Percentiles rank a stretch among this genome's conserved stretches.
Conservation (phyloP, 2,329 filamentous ascomycete species). For the Drechslerella coelobrocha region DNA sequence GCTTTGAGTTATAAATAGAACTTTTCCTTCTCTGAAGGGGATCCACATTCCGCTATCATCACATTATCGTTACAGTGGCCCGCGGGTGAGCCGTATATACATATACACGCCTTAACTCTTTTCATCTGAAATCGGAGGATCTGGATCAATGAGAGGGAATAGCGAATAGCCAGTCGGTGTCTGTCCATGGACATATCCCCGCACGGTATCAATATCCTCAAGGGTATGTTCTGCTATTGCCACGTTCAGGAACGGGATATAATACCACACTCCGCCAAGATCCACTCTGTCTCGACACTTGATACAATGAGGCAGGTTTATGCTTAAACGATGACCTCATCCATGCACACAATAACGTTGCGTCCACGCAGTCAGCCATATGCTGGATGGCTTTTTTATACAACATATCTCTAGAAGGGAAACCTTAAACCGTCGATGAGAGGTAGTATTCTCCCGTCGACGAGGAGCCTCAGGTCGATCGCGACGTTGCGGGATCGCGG, state of each 20-base stretch:
- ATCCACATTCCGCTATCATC: constrained; percentile 42
- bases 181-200: constrained; percentile 20
- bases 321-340: constrained; percentile 34
- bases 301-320: constrained; percentile 31
- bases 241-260: constrained; percentile 44
- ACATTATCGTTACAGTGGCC: not conserved
- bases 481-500: constrained; percentile 7
- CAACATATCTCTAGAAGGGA: not conserved
- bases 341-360: not conserved
- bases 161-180: not conserved
- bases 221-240: constrained; percentile 9
- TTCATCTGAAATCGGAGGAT: constrained; percentile 26
- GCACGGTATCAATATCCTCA: constrained; percentile 22
- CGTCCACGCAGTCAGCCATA: not conserved
- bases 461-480: constrained; percentile 44
- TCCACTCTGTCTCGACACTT: constrained; percentile 12
- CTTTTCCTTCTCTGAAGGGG: constrained; percentile 12
- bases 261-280: constrained; percentile 22
- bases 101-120: constrained; percentile 7
- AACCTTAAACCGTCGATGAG: constrained; percentile 28
- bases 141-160: constrained; percentile 17
- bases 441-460: constrained; percentile 48
- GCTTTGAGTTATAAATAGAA: constrained; percentile 28
- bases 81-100: not conserved
- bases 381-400: too few relatives aligned